Base-by-base conservation (phyloP, 1,284 basidiomycete genomes). In the Wallemia mellicola region DNA sequence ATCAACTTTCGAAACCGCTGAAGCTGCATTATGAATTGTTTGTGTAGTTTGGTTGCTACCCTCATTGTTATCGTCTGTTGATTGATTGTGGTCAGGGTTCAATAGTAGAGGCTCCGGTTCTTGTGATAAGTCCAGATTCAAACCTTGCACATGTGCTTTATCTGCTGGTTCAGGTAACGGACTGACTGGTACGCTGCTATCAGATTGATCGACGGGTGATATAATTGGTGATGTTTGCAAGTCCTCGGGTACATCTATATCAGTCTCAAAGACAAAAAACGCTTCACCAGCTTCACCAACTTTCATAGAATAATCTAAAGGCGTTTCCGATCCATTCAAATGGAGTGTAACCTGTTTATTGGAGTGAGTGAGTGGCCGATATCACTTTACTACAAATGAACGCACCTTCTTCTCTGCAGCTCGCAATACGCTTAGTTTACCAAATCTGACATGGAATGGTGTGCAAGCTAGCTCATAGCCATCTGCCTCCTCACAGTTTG, bases 241-340 rank as follows among this genome's bases (percentile, higher is more conserved):
- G 66, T 91, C 86, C 57, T 80, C 83, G 1, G 94, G 92, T 28
- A 98, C 81, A 63, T 91, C 85, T 59, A 83, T 85, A 56, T 94
- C 87, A 1, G 92, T 95, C 71, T 99, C 91, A 64, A 98, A 86
- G 38, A 99, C 85, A 67, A 98, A 98, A 75, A 98, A 98, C 0
- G 92, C 94, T 72, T 99, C 94, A 22, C 94, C 94, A 1, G 91
- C 86, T 62, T 98, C 92, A 54, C 89, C 88, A 64, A 98, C 91
- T 75, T 99, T 98, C 94, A 99, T 99, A 67, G 77, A 79, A 69
- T 88, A 98, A 1, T 92, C 92, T 59, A 88, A 81, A 11, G 77
- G 76, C 28, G 64, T 62, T 61, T 77, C 74, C 32, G 82, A 83
- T 69, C 88, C 88, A 66, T 67, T 59, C 64, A 91, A 78, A 59